These are phyloP conservation scores for Paraphoma sp. DNA, from an alignment of 2,329 filamentous ascomycete genomes.

Conservation along the genomic window DNA sequence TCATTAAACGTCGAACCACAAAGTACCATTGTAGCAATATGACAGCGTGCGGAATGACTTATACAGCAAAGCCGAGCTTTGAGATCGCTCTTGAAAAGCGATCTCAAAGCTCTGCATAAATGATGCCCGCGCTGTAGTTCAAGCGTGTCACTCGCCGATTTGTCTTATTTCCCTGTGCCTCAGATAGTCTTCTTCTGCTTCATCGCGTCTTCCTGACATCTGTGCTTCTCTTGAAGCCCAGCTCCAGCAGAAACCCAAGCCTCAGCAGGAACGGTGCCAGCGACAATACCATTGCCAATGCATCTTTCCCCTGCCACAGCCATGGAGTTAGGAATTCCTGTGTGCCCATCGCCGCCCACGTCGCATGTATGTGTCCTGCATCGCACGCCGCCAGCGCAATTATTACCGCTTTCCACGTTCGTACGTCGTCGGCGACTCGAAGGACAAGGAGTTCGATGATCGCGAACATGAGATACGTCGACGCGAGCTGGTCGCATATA, in stretches of 20 bases:
- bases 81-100: too few species aligned
- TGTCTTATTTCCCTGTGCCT: too few species aligned
- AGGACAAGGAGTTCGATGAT: slow-evolving; percentile 78
- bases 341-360: slow-evolving; percentile 41
- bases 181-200: too few species aligned
- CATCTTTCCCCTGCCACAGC: slow-evolving; percentile 48
- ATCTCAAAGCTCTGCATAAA: too few species aligned
- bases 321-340: slow-evolving; percentile 26
- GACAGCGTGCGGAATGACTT: too few species aligned
- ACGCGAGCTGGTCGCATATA: slow-evolving; percentile 75
- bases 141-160: too few species aligned
- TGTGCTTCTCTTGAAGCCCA: not conserved
- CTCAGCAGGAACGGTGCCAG: slow-evolving; percentile 41
- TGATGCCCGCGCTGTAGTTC: too few species aligned
- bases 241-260: slow-evolving; percentile 43
- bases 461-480: slow-evolving; percentile 78
- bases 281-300: slow-evolving; percentile 46
- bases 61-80: too few species aligned
- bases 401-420: slow-evolving; percentile 73
- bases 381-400: slow-evolving; percentile 75
- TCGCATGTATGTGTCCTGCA: slow-evolving; percentile 69
- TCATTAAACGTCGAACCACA: too few species aligned
- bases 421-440: slow-evolving; percentile 69
- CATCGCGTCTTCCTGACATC: not conserved
- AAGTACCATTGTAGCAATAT: too few species aligned